Conservation (phyloP, 352 stramenopile genomes). For the Globisporangium carolinianum region DNA sequence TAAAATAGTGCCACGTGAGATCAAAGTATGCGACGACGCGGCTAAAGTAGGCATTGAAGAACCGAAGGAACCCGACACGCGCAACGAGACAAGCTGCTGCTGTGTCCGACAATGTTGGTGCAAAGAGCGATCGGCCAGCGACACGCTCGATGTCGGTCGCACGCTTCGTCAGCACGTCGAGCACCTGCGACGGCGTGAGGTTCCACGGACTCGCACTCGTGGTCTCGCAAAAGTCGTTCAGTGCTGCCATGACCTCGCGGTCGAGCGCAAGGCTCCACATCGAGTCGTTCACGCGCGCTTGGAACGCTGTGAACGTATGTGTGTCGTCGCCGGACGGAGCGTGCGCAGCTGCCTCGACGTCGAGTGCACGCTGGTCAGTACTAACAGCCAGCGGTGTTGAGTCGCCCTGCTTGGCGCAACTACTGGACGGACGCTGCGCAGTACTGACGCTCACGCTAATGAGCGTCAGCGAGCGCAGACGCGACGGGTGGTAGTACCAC, state of each 20-base stretch:
- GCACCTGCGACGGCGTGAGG: constrained; percentile 27
- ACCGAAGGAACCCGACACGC: constrained; percentile 60
- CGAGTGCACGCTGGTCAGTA: no score
- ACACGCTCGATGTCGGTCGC: constrained; percentile 5
- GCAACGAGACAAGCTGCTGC: constrained; percentile 24
- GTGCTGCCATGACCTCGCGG: constrained; percentile 25
- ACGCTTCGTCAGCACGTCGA: constrained; percentile 20
- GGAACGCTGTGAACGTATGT: constrained; percentile 13
- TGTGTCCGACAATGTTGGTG: neutral
- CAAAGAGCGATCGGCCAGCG: neutral
- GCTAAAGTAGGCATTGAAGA: constrained; percentile 67
- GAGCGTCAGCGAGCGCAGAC: constrained; percentile 37
- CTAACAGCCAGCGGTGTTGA: no score
- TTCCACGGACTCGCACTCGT: constrained; percentile 60
- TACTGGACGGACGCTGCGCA: no score
- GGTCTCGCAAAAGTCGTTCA: constrained; percentile 53
- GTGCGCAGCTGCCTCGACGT: neutral
- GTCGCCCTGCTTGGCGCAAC: no score
- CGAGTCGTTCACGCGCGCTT: constrained; percentile 20
- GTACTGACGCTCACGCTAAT: constrained; percentile 3
- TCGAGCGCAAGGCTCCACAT: constrained; percentile 38
- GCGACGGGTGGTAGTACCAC: constrained; percentile 78
- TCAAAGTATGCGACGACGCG: constrained; percentile 72
- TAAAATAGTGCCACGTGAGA: constrained; percentile 73
- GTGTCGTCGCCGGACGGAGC: neutral